Evolutionary conservation across 306 rosid species (phyloP).

Genomic region (Malus domestica): DNA sequence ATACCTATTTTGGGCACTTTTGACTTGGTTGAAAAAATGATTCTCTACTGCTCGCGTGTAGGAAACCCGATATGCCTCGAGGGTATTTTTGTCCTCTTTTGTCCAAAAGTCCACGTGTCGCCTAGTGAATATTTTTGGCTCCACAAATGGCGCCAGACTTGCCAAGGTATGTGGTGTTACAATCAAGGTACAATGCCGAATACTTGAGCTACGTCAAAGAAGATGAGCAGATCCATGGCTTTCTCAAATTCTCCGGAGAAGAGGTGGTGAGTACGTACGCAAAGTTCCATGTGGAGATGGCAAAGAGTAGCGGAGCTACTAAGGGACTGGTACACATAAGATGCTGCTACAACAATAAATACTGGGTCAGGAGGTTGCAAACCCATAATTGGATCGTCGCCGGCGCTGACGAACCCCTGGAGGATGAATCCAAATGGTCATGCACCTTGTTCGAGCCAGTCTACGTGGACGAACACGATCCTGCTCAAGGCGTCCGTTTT

Average conservation of each 20-base stretch:
- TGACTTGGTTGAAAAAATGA: no score
- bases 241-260: background rate
- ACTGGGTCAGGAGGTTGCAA: background rate
- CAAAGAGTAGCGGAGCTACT: background rate
- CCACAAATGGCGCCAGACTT: no score
- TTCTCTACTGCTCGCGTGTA: no score
- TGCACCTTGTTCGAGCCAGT: background rate
- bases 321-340: background rate
- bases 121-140: no score
- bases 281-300: background rate
- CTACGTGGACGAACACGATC: background rate
- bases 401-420: background rate
- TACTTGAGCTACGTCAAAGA: background rate
- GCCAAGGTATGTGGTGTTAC: no score
- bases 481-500: background rate
- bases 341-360: background rate
- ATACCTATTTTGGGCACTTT: no score
- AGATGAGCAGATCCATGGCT: background rate
- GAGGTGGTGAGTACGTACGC: background rate
- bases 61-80: no score
- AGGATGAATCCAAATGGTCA: background rate
- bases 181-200: background rate
- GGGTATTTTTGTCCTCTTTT: no score
- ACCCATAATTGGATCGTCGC: background rate
- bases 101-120: no score